A percentile compares a stretch with the other conserved stretches of the same genome.
Conservation (phyloP, 345 rosid genomes). For the Corchorus olitorius region DNA sequence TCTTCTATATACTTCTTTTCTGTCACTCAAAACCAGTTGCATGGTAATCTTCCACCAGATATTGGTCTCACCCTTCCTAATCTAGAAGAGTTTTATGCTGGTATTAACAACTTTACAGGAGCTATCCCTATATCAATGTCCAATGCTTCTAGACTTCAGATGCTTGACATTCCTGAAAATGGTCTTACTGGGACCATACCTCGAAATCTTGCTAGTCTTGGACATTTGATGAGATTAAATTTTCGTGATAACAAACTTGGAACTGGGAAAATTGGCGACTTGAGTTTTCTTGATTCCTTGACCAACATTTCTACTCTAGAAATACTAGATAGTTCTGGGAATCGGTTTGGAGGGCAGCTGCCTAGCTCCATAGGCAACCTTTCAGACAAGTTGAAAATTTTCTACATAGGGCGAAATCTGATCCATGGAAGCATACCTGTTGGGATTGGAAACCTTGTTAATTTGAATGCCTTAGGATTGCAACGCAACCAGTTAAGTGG, state of each 20-base stretch:
- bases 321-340: conserved; percentile 18
- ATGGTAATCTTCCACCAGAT: conserved; percentile 25
- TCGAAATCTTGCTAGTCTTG: conserved; percentile 13
- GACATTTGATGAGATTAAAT: conserved; percentile 23
- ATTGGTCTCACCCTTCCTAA: conserved; percentile 20
- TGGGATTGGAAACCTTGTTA: conserved; percentile 25
- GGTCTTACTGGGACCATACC: conserved; percentile 16
- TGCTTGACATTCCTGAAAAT: conserved; percentile 28
- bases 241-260: conserved; percentile 31
- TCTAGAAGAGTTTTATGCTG: conserved; percentile 22
- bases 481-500: conserved; percentile 19
- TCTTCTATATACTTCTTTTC: conserved; percentile 24
- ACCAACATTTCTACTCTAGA: conserved; percentile 29
- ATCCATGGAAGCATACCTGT: conserved; percentile 26
- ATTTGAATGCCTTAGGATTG: not conserved
- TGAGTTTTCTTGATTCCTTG: conserved; percentile 30
- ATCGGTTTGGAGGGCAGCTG: conserved; percentile 30
- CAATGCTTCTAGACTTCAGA: conserved; percentile 31
- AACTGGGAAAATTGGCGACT: conserved; percentile 16
- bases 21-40: conserved; percentile 26
- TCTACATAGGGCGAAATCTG: conserved; percentile 3
- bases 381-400: not conserved
- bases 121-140: conserved; percentile 26
- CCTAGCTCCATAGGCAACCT: conserved; percentile 32
- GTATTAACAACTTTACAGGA: conserved; percentile 29